These are phyloP conservation scores for Phycomyces blakesleeanus DNA, from an alignment of 192 early-diverging fungal genomes.

Conservation along the genomic window DNA sequence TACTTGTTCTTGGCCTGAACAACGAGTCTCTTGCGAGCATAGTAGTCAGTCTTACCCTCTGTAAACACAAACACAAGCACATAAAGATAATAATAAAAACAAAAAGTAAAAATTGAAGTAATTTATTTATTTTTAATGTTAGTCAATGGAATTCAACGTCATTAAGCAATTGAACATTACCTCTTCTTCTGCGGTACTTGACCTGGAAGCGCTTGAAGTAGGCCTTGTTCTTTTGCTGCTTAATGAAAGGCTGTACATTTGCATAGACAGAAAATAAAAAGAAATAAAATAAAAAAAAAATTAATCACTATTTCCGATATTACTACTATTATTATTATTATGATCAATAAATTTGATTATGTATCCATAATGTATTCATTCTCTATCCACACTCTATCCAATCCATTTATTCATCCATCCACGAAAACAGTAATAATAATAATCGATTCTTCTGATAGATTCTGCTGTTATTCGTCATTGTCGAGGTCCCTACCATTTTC, in stretches of 20 bases:
- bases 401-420: background rate
- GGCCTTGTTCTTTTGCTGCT: constrained; percentile 54
- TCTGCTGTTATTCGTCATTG: background rate
- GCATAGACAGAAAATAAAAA: too few species aligned
- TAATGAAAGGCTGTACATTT: constrained; percentile 31
- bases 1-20: constrained; percentile 99
- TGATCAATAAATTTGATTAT: too few species aligned
- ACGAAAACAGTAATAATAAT: background rate
- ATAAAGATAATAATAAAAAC: too few species aligned
- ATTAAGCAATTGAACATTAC: constrained; percentile 57
- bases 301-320: too few species aligned
- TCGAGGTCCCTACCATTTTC: background rate
- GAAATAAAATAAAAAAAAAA: too few species aligned
- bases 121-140: too few species aligned
- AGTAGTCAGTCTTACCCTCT: constrained; percentile 99
- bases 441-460: too few species aligned
- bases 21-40: constrained; percentile 97
- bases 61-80: too few species aligned
- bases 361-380: too few species aligned
- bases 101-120: too few species aligned
- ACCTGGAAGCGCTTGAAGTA: constrained; percentile 99
- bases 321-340: too few species aligned
- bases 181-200: constrained; percentile 98
- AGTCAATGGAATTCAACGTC: too few species aligned
- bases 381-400: background rate